phyloP scores from a whole-genome alignment of 176 grass and related monocot genomes.

The Lolium perenne region DNA sequence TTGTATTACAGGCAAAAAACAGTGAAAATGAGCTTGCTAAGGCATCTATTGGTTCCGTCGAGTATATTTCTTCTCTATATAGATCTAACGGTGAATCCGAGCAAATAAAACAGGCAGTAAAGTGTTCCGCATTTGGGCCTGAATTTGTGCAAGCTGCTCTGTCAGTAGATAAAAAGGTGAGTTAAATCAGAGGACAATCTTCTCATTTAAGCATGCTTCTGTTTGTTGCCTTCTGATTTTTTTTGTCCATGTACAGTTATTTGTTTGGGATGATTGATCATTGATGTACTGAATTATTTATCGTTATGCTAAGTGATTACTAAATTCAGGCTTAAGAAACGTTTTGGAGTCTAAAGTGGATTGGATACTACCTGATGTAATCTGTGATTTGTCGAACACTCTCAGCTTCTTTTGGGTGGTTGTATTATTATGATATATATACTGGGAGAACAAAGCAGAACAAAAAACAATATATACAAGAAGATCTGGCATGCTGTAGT shows the following conservation, averaged over 20 bases:
- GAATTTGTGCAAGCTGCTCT: constrained; percentile 97
- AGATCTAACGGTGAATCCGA: constrained; percentile 83
- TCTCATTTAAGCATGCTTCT: constrained; percentile 25
- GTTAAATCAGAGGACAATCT: constrained; percentile 15
- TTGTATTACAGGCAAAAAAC: constrained; percentile 55
- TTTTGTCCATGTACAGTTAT: not conserved
- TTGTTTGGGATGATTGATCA: constrained; percentile 2
- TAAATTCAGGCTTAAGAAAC: not conserved
- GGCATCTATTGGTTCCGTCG: constrained; percentile 95
- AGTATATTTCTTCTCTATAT: constrained; percentile 82
- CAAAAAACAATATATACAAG: not conserved
- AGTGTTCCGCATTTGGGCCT: constrained; percentile 72
- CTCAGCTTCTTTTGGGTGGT: not conserved
- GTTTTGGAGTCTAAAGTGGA: not conserved
- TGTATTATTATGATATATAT: not conserved
- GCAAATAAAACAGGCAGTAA: constrained; percentile 75
- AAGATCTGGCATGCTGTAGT: not conserved
- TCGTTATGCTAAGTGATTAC: constrained; percentile 19
- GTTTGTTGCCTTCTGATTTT: not conserved
- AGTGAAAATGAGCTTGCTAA: constrained; percentile 60
- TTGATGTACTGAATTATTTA: not conserved
- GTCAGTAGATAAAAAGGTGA: constrained; percentile 89
- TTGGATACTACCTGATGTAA: constrained; percentile 5
- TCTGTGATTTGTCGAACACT: constrained; percentile 10
- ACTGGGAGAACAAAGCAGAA: not conserved